Evolutionary conservation across 768 basidiomycete species (phyloP), one percentile per base, ranked within the genome.

Genomic region (Hygrocybe coccinea): DNA sequence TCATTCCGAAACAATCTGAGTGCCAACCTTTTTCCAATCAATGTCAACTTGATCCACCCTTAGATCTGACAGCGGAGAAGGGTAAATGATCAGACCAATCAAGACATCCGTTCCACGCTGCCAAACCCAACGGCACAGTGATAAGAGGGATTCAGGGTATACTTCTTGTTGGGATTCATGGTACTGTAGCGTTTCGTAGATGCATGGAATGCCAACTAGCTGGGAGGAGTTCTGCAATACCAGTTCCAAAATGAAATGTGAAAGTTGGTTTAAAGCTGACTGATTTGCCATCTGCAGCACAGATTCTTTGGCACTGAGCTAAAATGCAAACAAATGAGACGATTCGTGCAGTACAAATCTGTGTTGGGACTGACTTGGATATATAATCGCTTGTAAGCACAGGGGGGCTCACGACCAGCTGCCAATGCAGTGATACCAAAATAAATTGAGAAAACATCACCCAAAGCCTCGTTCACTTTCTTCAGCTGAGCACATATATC

Each of bases 271-370:
- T 9, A 63, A 46, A 19, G 62, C 58, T 14, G 58, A 43, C n/a
- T 55, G 21, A 29, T 55, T 64, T 2, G 55, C 49, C 49, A 64
- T 50, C 41, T 65, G 64, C 1, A 66, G 39, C 2, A 67, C 61
- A 1, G 65, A 67, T 45, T 58, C 64, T 52, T 65, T 64, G 0
- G 59, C 62, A 7, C 56, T 50, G 24, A 67, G 37, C 65, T 65
- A 43, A 51, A 19, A 35, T 37, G 25, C 29, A 29, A 8, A 3
- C 29, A 4, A 29, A n/a, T 29, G 29, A 29, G 29, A 29, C 8
- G 29, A 29, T 29, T 29, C 8, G 29, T 8, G 3, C 29, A 29
- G 29, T 29, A 8, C 29, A 29, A 29, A 29, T 29, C 4, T 29
- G 3, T 29, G 8, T 29, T 29, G 8, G 8, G 29, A 29, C 29